A percentile compares a stretch with the other conserved stretches of the same genome.
Evolutionary conservation across 140 eudicot species (phyloP).

Genomic region (Bidens hawaiensis): DNA sequence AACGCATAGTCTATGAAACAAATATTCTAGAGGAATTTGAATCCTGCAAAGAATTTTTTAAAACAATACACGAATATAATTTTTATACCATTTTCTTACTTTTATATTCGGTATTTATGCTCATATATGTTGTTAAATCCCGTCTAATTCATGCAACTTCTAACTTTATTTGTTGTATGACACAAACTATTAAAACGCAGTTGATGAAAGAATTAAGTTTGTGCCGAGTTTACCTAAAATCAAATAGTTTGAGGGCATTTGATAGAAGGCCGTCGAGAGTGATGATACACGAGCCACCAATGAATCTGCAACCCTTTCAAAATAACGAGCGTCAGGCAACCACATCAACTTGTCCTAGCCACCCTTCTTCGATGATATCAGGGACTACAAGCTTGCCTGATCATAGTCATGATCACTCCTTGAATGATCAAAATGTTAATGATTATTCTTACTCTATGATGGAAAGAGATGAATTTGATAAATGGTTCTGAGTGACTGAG

Average conservation of each 20-base stretch:
- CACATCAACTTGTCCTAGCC: slow-evolving; percentile 4
- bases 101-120: no score
- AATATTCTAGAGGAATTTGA: no score
- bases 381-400: neutral
- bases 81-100: no score
- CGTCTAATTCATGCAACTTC: no score
- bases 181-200: slow-evolving; percentile 14
- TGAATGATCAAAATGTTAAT: neutral
- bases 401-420: neutral
- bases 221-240: slow-evolving; percentile 39
- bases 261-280: slow-evolving; percentile 42
- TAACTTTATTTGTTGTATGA: no score
- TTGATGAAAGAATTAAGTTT: slow-evolving; percentile 35
- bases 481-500: no score
- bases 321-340: neutral
- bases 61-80: no score
- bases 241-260: slow-evolving; percentile 37
- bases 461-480: slow-evolving; percentile 8
- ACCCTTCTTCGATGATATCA: neutral
- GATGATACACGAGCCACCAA: neutral
- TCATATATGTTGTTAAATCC: no score
- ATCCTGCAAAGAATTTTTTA: no score
- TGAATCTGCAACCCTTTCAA: slow-evolving; percentile 3
- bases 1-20: no score
- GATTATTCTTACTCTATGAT: slow-evolving; percentile 3